Conservation (phyloP, 768 basidiomycete genomes). For the Candolleomyces efflorescens region DNA sequence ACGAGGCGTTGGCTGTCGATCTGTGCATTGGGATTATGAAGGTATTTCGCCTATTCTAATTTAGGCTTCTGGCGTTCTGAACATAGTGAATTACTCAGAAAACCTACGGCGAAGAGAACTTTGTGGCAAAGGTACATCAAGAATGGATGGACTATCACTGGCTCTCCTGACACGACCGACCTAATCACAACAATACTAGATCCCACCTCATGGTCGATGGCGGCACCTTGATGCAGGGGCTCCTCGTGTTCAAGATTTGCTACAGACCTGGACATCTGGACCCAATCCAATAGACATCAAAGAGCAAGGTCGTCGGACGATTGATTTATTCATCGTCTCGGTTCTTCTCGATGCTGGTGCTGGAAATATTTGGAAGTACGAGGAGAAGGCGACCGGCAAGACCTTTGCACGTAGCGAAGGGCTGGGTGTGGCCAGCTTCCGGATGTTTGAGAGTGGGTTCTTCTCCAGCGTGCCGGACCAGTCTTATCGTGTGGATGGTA, state of each 20-base stretch:
- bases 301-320: slow-evolving; percentile 66
- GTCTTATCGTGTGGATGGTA: slow-evolving; percentile 79
- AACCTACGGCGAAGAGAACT: slow-evolving; percentile 67
- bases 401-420: slow-evolving; percentile 72
- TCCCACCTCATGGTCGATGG: slow-evolving; percentile 88
- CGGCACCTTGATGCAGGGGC: slow-evolving; percentile 72
- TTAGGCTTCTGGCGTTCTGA: slow-evolving; percentile 4
- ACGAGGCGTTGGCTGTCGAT: slow-evolving; percentile 60
- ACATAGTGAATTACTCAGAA: slow-evolving; percentile 34
- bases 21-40: slow-evolving; percentile 79
- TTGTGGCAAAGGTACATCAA: slow-evolving; percentile 21
- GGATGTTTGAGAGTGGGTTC: slow-evolving; percentile 83
- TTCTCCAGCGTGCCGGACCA: slow-evolving; percentile 68
- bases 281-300: slow-evolving; percentile 39
- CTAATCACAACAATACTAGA: slow-evolving; percentile 37
- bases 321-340: slow-evolving; percentile 89
- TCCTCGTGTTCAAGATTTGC: slow-evolving; percentile 45
- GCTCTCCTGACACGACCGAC: neutral
- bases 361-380: slow-evolving; percentile 76
- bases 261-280: slow-evolving; percentile 49
- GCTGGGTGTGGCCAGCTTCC: slow-evolving; percentile 82
- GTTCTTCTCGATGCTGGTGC: slow-evolving; percentile 96
- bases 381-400: slow-evolving; percentile 50
- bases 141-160: neutral
- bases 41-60: slow-evolving; percentile 35